These are phyloP conservation scores for Saturnispora bothae DNA, from an alignment of 805 yeast genomes.

Conservation along the genomic window DNA sequence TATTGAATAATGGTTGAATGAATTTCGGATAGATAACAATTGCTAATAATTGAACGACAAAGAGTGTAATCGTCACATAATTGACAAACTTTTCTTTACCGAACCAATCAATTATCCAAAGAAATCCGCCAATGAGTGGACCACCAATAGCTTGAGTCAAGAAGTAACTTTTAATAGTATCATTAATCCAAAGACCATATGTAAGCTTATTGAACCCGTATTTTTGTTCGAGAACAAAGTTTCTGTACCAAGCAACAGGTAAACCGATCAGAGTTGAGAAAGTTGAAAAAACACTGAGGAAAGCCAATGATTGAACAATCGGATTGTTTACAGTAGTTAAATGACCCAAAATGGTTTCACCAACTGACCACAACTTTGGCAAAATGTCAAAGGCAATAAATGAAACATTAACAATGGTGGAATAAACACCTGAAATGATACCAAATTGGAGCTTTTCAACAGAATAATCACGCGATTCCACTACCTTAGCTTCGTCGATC, in stretches of 20 bases:
- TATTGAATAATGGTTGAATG: slow-evolving; percentile 89
- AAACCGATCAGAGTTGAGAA: slow-evolving; percentile 43
- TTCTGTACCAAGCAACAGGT: slow-evolving; percentile 66
- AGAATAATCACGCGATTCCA: slow-evolving; percentile 68
- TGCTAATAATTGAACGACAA: slow-evolving; percentile 60
- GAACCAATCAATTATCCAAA: slow-evolving; percentile 70
- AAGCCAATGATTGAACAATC: slow-evolving; percentile 62
- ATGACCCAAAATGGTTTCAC: slow-evolving; percentile 17
- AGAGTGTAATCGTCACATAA: slow-evolving; percentile 64
- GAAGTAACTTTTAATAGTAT: slow-evolving; percentile 49
- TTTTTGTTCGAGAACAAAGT: slow-evolving; percentile 84
- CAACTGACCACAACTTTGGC: slow-evolving; percentile 46
- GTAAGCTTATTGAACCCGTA: slow-evolving; percentile 92
- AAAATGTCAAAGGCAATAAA: slow-evolving; percentile 51
- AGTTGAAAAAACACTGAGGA: slow-evolving; percentile 41
- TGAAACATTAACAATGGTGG: slow-evolving; percentile 45
- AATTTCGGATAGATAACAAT: slow-evolving; percentile 74
- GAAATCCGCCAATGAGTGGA: slow-evolving; percentile 63
- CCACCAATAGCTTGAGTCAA: slow-evolving; percentile 53
- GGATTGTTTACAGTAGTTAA: slow-evolving; percentile 8
- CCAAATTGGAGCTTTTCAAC: slow-evolving; percentile 68
- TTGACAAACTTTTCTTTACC: slow-evolving; percentile 67
- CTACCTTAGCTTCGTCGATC: slow-evolving; percentile 62
- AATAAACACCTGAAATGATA: slow-evolving; percentile 41
- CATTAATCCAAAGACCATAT: slow-evolving; percentile 57